Conservation (phyloP, 371 early-diverging fungal genomes). For the Dinochytrium kinnereticum region DNA sequence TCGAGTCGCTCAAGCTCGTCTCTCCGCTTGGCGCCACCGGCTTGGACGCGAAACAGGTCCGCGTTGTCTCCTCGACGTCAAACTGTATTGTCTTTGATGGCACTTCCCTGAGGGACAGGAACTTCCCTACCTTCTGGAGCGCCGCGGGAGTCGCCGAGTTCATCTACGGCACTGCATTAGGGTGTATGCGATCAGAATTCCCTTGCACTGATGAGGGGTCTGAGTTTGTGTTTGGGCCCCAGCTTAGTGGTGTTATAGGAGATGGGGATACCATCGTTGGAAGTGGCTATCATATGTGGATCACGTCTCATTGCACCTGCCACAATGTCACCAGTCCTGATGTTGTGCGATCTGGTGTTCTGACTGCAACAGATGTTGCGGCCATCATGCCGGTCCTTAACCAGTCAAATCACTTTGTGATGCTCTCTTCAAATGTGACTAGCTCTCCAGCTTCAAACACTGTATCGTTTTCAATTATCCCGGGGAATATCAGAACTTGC, state of each 20-base stretch:
- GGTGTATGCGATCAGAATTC: conserved; percentile 21
- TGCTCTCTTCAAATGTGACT: not conserved
- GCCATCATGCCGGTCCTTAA: not conserved
- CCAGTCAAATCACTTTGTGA: not conserved
- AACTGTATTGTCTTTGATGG: conserved; percentile 4
- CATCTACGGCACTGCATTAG: conserved; percentile 14
- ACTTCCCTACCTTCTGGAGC: conserved; percentile 24
- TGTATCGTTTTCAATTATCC: conserved; percentile 11
- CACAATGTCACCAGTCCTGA: not conserved
- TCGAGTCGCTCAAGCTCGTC: conserved; percentile 24
- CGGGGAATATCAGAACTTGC: conserved; percentile 3
- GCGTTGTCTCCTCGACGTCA: not conserved
- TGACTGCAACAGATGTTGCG: not conserved
- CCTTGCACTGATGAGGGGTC: conserved; percentile 10
- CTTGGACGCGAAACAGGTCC: conserved; percentile 11
- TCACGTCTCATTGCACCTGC: conserved; percentile 28
- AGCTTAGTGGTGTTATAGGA: conserved; percentile 30
- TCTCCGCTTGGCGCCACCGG: conserved; percentile 29
- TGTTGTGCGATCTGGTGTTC: not conserved
- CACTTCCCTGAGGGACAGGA: conserved; percentile 7
- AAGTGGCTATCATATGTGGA: conserved; percentile 26
- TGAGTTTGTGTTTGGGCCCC: conserved; percentile 29
- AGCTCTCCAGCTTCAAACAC: not conserved
- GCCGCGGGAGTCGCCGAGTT: conserved; percentile 15
- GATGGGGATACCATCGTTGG: conserved; percentile 38